Evolutionary conservation across 768 basidiomycete genomes (phyloP), one percentile per base, ranked within the genome.

Genomic region (Mycena polygramma): DNA sequence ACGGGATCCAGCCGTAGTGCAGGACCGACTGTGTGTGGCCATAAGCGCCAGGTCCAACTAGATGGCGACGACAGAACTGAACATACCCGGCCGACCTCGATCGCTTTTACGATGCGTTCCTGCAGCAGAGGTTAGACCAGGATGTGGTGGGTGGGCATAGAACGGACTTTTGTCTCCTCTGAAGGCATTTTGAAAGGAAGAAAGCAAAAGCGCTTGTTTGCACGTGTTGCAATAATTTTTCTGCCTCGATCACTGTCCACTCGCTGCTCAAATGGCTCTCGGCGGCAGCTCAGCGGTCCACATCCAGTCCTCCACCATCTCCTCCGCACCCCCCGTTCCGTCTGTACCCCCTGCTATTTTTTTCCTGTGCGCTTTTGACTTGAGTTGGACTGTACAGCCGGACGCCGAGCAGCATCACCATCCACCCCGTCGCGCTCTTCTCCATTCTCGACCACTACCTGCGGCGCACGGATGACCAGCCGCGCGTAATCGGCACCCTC

Each of bases 391-490:
- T 49, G 24, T 69, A 45, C 76, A 95, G 94, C 63, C 90, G 91
- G 46, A 85, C 90, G 66, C 92, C 92, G 37, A 88, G 89, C 37
- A 87, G 85, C 53, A 88, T 98, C 66, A 94, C 92, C 57, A 88
- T 98, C 70, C 95, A 97, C 79, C 96, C 97, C 15, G 92, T 95
- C 60, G 96, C 95, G 6, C 90, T 99, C 57, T 95, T 98, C 80
- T 92, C 95, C 62, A 94, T 98, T 84, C 91, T 99, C 74, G 97
- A 98, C 82, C 97, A 98, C 85, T 97, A 96, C 82, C 91, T 98
- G 60, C 93, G 97, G 20, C 90, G 95, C 69, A 91, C 89, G 48
- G 91, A 93, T 74, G 81, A 85, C 35, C 93, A 96, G 75, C 91
- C 92, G 69, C 91, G 97, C 67, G 97, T 98, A 20, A 97, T 99